A percentile compares a stretch with the other conserved stretches of the same genome.
Evolutionary conservation across 192 early-diverging fungal genomes (phyloP).

Genomic region (Umbelopsis sp.): DNA sequence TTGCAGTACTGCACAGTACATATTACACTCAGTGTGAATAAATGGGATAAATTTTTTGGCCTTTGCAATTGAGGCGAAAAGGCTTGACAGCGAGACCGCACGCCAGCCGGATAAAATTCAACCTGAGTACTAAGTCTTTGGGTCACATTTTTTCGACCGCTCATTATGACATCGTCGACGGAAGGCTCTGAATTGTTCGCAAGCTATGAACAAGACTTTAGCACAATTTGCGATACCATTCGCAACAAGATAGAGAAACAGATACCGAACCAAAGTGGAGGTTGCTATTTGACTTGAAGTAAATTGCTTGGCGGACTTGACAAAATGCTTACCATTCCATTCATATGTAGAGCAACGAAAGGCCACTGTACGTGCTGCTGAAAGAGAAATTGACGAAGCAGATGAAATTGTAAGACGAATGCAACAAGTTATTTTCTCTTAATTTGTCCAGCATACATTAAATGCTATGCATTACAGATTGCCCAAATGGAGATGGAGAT

Average conservation of each 20-base stretch:
- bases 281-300: constrained; percentile 32
- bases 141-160: not conserved
- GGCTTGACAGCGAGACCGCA: not conserved
- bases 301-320: constrained; percentile 23
- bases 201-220: constrained; percentile 88
- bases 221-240: constrained; percentile 58
- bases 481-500: constrained; percentile 96
- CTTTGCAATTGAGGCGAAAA: not conserved
- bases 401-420: constrained; percentile 76
- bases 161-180: constrained; percentile 37
- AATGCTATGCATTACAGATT: constrained; percentile 57
- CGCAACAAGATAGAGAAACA: constrained; percentile 54
- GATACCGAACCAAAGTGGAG: constrained; percentile 63
- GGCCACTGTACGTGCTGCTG: constrained; percentile 70
- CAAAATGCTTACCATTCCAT: not conserved
- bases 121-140: not conserved
- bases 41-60: not conserved
- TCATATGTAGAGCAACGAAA: constrained; percentile 68
- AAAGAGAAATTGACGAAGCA: constrained; percentile 87
- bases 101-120: not conserved
- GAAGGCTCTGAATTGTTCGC: constrained; percentile 78
- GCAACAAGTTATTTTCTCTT: not conserved
- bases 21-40: not conserved
- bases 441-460: no score
- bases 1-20: no score